Conservation (phyloP, 495 filamentous ascomycete species). For the Trichoderma reesei region DNA sequence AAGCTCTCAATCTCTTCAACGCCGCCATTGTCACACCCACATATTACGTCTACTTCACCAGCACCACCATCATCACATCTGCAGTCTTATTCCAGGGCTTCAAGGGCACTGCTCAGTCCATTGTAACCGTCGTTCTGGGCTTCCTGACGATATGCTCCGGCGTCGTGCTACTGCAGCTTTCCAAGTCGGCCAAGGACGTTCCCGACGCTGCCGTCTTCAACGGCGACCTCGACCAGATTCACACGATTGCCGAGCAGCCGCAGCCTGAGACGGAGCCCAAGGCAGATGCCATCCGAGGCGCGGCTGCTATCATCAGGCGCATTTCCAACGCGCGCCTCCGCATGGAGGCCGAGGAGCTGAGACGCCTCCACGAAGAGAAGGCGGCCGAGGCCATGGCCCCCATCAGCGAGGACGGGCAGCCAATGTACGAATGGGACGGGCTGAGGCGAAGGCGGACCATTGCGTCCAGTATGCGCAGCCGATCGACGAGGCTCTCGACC, state of each 20-base stretch:
- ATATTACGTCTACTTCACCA: conserved; percentile 98
- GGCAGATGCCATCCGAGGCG: conserved; percentile 88
- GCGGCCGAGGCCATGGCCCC: conserved; percentile 60
- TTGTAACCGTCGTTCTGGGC: conserved; percentile 83
- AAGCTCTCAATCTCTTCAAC: conserved; percentile 97
- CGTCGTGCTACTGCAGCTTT: conserved; percentile 94
- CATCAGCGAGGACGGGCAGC: conserved; percentile 52
- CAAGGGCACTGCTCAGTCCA: conserved; percentile 71
- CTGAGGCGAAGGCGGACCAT: conserved; percentile 74
- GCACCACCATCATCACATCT: conserved; percentile 85
- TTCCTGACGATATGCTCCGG: conserved; percentile 92
- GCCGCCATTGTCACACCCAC: conserved; percentile 95
- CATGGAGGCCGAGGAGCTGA: conserved; percentile 72
- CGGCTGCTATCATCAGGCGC: conserved; percentile 79
- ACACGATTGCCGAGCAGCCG: conserved; percentile 86
- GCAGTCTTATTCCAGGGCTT: conserved; percentile 91
- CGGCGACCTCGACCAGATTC: conserved; percentile 89
- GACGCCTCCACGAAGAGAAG: conserved; percentile 68
- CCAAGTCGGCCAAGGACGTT: conserved; percentile 95
- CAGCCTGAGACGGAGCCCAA: conserved; percentile 93
- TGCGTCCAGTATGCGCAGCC: conserved; percentile 33
- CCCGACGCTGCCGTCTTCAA: conserved; percentile 88
- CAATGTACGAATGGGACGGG: conserved; percentile 83
- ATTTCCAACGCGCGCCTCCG: conserved; percentile 68
- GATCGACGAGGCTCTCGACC: conserved; percentile 24